Evolutionary conservation across 2,329 filamentous ascomycete species (phyloP).

Genomic region (Ceratocystis lukuohia): DNA sequence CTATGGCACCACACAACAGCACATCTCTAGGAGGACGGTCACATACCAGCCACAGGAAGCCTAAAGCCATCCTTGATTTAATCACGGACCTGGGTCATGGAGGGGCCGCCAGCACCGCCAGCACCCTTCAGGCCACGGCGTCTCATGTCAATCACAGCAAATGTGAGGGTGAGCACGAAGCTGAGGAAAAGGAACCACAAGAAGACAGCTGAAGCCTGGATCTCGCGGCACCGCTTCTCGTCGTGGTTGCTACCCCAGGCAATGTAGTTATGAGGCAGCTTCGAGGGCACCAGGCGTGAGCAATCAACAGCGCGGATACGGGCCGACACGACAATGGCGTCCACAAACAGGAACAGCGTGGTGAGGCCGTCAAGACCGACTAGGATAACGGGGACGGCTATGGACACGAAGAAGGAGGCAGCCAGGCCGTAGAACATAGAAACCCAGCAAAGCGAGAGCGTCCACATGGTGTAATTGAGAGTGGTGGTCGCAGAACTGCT

Average conservation of each 20-base stretch:
- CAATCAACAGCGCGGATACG: constrained; percentile 59
- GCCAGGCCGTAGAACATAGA: constrained; percentile 49
- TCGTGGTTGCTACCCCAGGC: constrained; percentile 47
- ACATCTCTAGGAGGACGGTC: not conserved
- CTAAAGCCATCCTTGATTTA: constrained; percentile 23
- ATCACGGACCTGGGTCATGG: constrained; percentile 44
- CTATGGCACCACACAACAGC: not conserved
- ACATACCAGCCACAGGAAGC: not conserved
- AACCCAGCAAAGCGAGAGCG: constrained; percentile 52
- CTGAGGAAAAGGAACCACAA: constrained; percentile 63
- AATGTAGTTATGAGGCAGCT: constrained; percentile 38
- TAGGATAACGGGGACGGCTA: constrained; percentile 39
- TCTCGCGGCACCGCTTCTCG: constrained; percentile 56
- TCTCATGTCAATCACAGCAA: constrained; percentile 41
- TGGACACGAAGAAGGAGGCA: constrained; percentile 39
- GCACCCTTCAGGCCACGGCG: constrained; percentile 35
- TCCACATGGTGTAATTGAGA: constrained; percentile 57
- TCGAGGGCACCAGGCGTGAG: constrained; percentile 32
- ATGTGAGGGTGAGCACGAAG: constrained; percentile 43
- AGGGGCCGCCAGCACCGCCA: constrained; percentile 33
- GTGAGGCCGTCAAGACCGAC: constrained; percentile 45
- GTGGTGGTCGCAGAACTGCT: constrained; percentile 32
- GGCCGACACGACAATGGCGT: constrained; percentile 55
- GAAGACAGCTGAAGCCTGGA: constrained; percentile 62
- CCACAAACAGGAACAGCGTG: constrained; percentile 56